phyloP scores from a whole-genome alignment of 106 monocot species.

The Dendrobium officinale region DNA sequence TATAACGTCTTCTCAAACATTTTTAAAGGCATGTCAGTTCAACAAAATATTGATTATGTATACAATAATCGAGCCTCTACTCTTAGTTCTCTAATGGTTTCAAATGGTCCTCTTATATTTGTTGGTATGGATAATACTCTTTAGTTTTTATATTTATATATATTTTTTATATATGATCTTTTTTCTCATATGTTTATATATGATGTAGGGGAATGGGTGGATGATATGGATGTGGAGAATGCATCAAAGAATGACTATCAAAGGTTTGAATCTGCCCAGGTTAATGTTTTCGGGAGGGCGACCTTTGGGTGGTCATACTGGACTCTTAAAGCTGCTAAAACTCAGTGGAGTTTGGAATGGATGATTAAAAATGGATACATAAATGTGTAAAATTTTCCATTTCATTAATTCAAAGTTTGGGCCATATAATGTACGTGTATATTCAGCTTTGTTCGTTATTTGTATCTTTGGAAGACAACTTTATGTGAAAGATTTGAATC shows the following conservation, averaged over 20 bases:
- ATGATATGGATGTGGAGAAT: conserved; percentile 43
- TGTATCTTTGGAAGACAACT: too few relatives aligned
- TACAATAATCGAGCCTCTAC: conserved; percentile 31
- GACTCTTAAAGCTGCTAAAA: conserved; percentile 36
- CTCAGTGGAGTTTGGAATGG: conserved; percentile 73
- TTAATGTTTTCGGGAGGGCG: conserved; percentile 49
- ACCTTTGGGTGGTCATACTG: conserved; percentile 85
- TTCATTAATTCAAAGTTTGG: too few relatives aligned
- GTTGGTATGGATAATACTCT: conserved; percentile 32
- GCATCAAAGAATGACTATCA: conserved; percentile 46
- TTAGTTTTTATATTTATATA: background rate
- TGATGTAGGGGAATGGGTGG: conserved; percentile 67
- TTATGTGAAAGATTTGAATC: too few relatives aligned
- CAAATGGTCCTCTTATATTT: conserved; percentile 56
- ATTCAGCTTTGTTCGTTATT: too few relatives aligned
- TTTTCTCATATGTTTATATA: background rate
- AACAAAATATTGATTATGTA: conserved; percentile 62
- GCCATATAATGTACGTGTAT: too few relatives aligned
- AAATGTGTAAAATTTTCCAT: conserved; percentile 12
- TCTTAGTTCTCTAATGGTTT: conserved; percentile 14
- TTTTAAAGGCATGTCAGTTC: conserved; percentile 33
- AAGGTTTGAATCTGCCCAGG: conserved; percentile 39
- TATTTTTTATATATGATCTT: background rate
- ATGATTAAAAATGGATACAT: conserved; percentile 79
- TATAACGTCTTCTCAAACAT: conserved; percentile 41